Evolutionary conservation across 345 rosid species (phyloP), one percentile per base, ranked within the genome.

Genomic region (Corchorus olitorius): DNA sequence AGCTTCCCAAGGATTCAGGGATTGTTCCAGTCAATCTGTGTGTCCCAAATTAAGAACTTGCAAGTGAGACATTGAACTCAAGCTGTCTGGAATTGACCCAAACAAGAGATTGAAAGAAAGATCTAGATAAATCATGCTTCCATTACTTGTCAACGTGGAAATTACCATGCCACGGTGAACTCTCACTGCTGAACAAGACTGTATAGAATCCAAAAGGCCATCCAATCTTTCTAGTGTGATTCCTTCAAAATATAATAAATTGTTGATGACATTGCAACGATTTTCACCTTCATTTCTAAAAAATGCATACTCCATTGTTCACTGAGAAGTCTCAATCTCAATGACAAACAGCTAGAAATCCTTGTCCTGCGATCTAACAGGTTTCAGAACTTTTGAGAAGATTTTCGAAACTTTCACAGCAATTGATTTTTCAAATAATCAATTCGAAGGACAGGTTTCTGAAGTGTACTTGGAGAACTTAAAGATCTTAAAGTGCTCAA

Each of bases 211-310:
- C 0, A 94, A 90, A 62, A 88, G 84, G 55, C 76, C 84, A 75
- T 84, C 88, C 83, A 94, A 70, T 16, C 88, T 89, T 37, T 81
- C 84, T 0, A 79, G 50, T 1, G 94, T 90, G 60, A 94, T 89
- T 53, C 96, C 97, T 73, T 90, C 91, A 20, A 88, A 88, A 78
- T 91, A 97, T 6, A 92, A 87, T 19, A 94, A 80, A 13, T 96
- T 92, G 1, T 93, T 94, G 8, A 92, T 89, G 55, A 94, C 92
- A 76, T n/a, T 83, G 62, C 98, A 92, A 41, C 90, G 83, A 5
- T 94, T 89, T 19, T 94, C 93, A 0, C 97, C 93, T 78, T 87
- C 93, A 43, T 92, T 89, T 83, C 97, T 87, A 71, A 94, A 87
- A 75, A 92, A 94, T 16, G 83, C 91, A 84, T 89, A 92, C 65